Base-by-base conservation (phyloP, 2,329 filamentous ascomycete genomes). In the Fusarium coicis region DNA sequence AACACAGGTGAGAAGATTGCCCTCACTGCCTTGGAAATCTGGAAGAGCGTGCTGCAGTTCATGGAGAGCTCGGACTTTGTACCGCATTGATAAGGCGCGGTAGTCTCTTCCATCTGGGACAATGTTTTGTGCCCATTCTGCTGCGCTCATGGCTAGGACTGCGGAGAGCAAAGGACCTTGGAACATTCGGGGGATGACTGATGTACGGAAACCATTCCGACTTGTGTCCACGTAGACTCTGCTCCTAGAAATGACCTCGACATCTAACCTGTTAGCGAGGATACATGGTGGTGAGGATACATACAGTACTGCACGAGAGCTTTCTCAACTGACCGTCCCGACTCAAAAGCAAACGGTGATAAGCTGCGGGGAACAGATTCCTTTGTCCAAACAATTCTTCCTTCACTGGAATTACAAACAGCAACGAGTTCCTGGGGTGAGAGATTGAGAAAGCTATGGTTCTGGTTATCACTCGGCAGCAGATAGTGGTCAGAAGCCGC, bases 221-320 rank as follows among this genome's bases (percentile, higher is more conserved):
- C 58, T 62, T 10, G 75, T 76, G 12, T 74, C 68, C 10, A 77
- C 75, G 30, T 77, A 77, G 50, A 76, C 75, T 44, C 61, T 74
- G 36, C 75, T 77, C 11, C 68, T 70, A 10, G 75, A 72, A 19
- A 77, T 71, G 8, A 77, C 49, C 40, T 77, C 69, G 19, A 66
- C 57, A n/a, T 77, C 75, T 77, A 12, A 32, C 19, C 15, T 23
- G 60, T 76, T 46, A 76, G 73, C 14, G 19, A 8, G 1, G 32
- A 36, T 4, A 6, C 6, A 5, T 5, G 2, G 11, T 23, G 10
- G n/a, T 15, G 7, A 15, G 14, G 4, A 19, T 10, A 59, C 75
- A 21, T 61, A 77, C 75, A 77, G 28, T 77, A 77, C 37, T 77
- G 75, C 10, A 77, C 64, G n/a, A 77, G 63, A 18, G 65, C 58